Conservation (phyloP, 2,329 filamentous ascomycete species). For the Diplodia scrobiculata region DNA sequence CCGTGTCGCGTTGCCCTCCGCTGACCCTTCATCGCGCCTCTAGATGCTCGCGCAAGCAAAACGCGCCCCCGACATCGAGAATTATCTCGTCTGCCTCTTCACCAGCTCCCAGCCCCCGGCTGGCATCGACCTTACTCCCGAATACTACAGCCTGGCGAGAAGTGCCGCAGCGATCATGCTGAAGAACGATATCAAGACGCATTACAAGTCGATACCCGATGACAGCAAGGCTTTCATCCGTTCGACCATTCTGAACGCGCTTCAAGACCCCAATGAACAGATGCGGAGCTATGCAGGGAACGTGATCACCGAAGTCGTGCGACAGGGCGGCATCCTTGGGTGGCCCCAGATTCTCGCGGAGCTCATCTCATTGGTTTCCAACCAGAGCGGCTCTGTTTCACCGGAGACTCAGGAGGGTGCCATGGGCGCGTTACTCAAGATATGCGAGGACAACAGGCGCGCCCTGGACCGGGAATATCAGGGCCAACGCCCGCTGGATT, state of each 20-base stretch:
- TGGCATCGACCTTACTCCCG: constrained; percentile 60
- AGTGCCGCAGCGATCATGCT: constrained; percentile 90
- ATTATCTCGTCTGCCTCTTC: constrained; percentile 92
- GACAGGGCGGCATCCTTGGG: constrained; percentile 77
- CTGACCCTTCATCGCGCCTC: constrained; percentile 33
- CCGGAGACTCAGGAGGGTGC: constrained; percentile 83
- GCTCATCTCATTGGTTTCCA: constrained; percentile 74
- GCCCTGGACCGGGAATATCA: constrained; percentile 84
- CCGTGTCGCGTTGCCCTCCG: constrained; percentile 17
- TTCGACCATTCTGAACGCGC: constrained; percentile 71
- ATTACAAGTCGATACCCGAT: constrained; percentile 75
- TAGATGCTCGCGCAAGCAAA: constrained; percentile 94
- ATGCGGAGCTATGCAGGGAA: constrained; percentile 89
- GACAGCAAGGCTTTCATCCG: constrained; percentile 75
- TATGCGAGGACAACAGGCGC: constrained; percentile 93
- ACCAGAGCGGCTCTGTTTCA: constrained; percentile 67
- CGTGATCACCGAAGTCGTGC: constrained; percentile 89
- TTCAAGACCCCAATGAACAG: constrained; percentile 79
- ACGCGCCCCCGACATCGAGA: constrained; percentile 87
- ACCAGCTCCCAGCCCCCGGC: constrained; percentile 66
- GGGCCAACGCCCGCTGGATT: constrained; percentile 82
- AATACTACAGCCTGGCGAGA: constrained; percentile 74
- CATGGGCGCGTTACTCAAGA: constrained; percentile 89
- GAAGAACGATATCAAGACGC: constrained; percentile 83
- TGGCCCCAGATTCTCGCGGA: constrained; percentile 92